Conservation (phyloP, 495 filamentous ascomycete species). For the Lophium mytilinum region DNA sequence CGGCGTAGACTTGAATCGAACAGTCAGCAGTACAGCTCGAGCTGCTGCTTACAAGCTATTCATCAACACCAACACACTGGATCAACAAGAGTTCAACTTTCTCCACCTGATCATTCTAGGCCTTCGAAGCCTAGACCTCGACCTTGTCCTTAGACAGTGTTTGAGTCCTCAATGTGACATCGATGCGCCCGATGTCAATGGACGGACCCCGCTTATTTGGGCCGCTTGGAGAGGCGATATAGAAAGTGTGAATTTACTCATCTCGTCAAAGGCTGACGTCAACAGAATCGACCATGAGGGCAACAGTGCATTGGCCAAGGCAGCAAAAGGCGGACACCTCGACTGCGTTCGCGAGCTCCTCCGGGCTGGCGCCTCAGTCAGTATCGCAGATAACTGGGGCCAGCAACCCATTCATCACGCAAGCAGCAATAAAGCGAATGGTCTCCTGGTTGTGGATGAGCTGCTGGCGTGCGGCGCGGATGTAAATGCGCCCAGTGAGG, state of each 20-base stretch:
- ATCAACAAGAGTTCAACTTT: neutral
- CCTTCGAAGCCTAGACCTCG: neutral
- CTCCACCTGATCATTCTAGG: constrained; percentile 2
- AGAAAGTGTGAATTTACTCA: neutral
- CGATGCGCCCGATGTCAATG: constrained; percentile 1
- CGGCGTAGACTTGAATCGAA: neutral
- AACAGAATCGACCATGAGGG: neutral
- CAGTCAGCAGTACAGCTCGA: neutral
- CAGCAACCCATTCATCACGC: constrained; percentile 1
- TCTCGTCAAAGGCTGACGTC: neutral
- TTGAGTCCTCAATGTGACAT: neutral
- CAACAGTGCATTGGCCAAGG: neutral
- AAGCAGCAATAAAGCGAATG: neutral
- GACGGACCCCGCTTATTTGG: constrained; percentile 5
- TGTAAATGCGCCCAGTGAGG: too few species aligned
- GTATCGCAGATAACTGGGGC: too few species aligned
- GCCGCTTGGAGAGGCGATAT: constrained; percentile 2
- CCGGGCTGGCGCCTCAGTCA: neutral
- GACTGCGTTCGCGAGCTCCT: neutral
- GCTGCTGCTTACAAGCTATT: neutral
- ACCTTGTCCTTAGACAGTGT: neutral
- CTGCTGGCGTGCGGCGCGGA: neutral
- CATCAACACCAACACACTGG: neutral
- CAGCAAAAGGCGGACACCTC: neutral
- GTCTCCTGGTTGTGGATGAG: neutral